Base-by-base conservation (phyloP, 1,284 basidiomycete species). In the Heterobasidion parviporum region DNA sequence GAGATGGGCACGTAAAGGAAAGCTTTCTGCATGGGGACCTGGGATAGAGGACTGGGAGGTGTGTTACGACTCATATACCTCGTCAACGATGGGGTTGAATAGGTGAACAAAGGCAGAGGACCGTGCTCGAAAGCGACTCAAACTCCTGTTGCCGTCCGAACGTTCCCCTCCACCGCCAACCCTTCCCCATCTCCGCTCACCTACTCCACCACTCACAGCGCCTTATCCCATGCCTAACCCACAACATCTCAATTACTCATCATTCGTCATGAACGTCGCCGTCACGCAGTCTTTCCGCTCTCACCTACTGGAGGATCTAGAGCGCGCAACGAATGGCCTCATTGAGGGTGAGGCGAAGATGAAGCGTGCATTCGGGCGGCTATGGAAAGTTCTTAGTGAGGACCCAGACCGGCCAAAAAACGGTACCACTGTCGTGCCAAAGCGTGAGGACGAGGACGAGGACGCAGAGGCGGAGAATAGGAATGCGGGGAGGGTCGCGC, bases 1-100 rank as follows among this genome's bases (percentile, higher is more conserved):
- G 41, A 76, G 87, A 63, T 92, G 87, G 87, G 77, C 85, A 49
- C 80, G 87, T 15, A 80, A 76, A 65, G 87, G 88, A 43, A 92
- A 92, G 69, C 80, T 89, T 59, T 79, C 80, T 10, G 74, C 83
- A 14, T 92, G 89, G 89, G 87, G 87, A 26, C 87, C 89, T 36
- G 78, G 78, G 52, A 80, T 83, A 72, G 87, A 88, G 46, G 88
- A 91, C 58, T 90, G 86, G 85, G 86, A 91, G 82, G 89, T 87
- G 65, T 62, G 79, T 72, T 10, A 2, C 14, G 35, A 50, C 47
- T 51, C 12, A 26, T 54, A 58, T 46, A 52, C 43, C 14, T 36
- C n/a, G 16, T 41, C 4, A 12, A 49, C 15, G 20, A 14, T 15
- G 47, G 6, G 12, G 5, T 44, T 16, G 12, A 44, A 3, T 16